Conservation (phyloP, 1,284 basidiomycete genomes). For the Ganoderma resinaceum region DNA sequence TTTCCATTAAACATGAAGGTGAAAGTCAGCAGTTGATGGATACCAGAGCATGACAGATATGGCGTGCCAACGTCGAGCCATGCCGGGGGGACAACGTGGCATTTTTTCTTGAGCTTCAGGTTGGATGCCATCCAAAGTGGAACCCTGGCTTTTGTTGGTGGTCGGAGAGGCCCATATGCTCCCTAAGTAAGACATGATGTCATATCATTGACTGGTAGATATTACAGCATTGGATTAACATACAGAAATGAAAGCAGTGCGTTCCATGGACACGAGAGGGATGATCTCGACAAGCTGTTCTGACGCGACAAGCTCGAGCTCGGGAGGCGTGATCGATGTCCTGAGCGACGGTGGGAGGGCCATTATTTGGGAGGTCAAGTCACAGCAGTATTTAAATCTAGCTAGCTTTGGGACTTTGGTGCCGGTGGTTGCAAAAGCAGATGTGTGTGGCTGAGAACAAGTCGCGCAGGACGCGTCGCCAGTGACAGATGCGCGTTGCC, state of each 20-base stretch:
- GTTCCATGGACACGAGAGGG: slow-evolving; percentile 87
- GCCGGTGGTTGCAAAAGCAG: background rate
- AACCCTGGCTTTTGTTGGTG: slow-evolving; percentile 82
- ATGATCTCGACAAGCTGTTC: slow-evolving; percentile 85
- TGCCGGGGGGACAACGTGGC: slow-evolving; percentile 86
- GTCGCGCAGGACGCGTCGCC: background rate
- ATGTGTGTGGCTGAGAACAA: background rate
- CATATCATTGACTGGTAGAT: background rate
- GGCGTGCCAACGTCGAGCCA: slow-evolving; percentile 88
- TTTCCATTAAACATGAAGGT: background rate
- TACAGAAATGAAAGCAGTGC: slow-evolving; percentile 88
- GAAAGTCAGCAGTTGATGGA: too few relatives aligned
- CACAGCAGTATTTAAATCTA: background rate
- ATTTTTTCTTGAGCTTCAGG: slow-evolving; percentile 93
- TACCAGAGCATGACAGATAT: too few relatives aligned
- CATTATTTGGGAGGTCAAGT: slow-evolving; percentile 48
- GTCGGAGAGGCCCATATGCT: slow-evolving; percentile 91
- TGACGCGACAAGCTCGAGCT: slow-evolving; percentile 87
- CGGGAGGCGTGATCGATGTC: slow-evolving; percentile 73
- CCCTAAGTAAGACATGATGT: slow-evolving; percentile 56
- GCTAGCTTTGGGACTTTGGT: background rate
- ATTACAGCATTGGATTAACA: slow-evolving; percentile 23
- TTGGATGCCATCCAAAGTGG: slow-evolving; percentile 97
- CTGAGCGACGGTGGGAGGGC: slow-evolving; percentile 62
- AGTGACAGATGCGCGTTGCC: too few relatives aligned